A percentile compares a stretch with the other conserved stretches of the same genome.
Conservation (phyloP, 352 stramenopile species). For the Globisporangium megalacanthum region DNA sequence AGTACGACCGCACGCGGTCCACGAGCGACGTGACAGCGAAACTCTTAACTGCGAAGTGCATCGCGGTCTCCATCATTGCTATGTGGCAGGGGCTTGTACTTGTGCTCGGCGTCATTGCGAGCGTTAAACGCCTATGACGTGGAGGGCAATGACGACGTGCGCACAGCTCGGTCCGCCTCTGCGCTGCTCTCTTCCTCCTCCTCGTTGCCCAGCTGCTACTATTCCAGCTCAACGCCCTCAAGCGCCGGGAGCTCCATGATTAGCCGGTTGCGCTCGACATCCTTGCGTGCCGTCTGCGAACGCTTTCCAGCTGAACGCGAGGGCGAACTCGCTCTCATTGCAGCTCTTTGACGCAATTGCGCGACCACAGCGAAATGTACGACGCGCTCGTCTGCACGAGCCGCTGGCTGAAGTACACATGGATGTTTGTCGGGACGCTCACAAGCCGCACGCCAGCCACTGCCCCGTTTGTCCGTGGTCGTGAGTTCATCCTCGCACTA, state of each 20-base stretch:
- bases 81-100: slow-evolving; percentile 90
- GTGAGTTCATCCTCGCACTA: slow-evolving; percentile 68
- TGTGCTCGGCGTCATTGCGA: slow-evolving; percentile 73
- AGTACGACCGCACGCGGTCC: slow-evolving; percentile 91
- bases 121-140: slow-evolving; percentile 50
- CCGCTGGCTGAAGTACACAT: slow-evolving; percentile 87
- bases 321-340: slow-evolving; percentile 90
- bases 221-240: slow-evolving; percentile 61
- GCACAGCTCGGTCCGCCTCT: slow-evolving; percentile 17
- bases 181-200: no score
- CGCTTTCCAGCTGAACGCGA: slow-evolving; percentile 92
- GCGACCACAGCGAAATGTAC: slow-evolving; percentile 90
- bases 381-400: slow-evolving; percentile 80
- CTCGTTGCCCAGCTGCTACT: slow-evolving; percentile 24
- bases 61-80: slow-evolving; percentile 83
- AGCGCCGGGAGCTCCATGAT: slow-evolving; percentile 80
- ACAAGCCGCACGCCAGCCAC: slow-evolving; percentile 56
- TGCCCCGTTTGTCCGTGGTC: slow-evolving; percentile 78
- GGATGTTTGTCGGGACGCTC: slow-evolving; percentile 78
- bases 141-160: slow-evolving; percentile 14
- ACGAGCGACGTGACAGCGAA: slow-evolving; percentile 87
- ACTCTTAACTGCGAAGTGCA: slow-evolving; percentile 94
- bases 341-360: slow-evolving; percentile 89
- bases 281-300: slow-evolving; percentile 75
- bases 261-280: slow-evolving; percentile 76